Evolutionary conservation across 371 early-diverging fungal species (phyloP).

Genomic region (Syncephalastrum racemosum): DNA sequence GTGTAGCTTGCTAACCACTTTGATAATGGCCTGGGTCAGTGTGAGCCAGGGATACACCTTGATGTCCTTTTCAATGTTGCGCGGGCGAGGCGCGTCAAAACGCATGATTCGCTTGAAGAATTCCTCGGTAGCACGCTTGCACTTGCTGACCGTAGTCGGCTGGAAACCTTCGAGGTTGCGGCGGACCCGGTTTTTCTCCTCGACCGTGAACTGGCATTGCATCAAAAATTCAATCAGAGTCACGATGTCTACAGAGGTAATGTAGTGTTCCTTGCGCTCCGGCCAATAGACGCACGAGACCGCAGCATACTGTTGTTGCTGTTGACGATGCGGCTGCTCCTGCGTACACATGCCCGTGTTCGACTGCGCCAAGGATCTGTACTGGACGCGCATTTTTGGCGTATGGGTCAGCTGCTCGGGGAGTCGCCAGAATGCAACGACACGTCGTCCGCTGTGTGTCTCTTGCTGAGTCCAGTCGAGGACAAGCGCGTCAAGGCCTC

Average conservation of each 20-base stretch:
- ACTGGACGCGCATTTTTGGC: too few species aligned
- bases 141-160: slow-evolving; percentile 75
- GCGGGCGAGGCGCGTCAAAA: slow-evolving; percentile 78
- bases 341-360: too few species aligned
- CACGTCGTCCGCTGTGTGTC: slow-evolving; percentile 56
- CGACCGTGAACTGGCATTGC: slow-evolving; percentile 70
- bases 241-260: slow-evolving; percentile 82
- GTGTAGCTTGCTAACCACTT: too few species aligned
- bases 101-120: slow-evolving; percentile 83
- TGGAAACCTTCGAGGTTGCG: slow-evolving; percentile 83
- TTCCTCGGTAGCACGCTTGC: slow-evolving; percentile 64
- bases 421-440: slow-evolving; percentile 68
- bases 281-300: slow-evolving; percentile 85
- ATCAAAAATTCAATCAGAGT: slow-evolving; percentile 71
- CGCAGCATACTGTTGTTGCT: too few species aligned
- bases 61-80: slow-evolving; percentile 87
- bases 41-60: slow-evolving; percentile 73
- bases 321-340: too few species aligned
- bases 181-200: slow-evolving; percentile 84
- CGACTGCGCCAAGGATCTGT: too few species aligned
- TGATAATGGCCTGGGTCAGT: too few species aligned
- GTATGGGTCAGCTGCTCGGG: too few species aligned
- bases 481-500: slow-evolving; percentile 57
- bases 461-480: slow-evolving; percentile 57
- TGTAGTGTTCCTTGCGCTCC: slow-evolving; percentile 66